A percentile compares a stretch with the other conserved stretches of the same genome.
phyloP scores from a whole-genome alignment of 768 basidiomycete genomes.

The Tricholoma sp. region DNA sequence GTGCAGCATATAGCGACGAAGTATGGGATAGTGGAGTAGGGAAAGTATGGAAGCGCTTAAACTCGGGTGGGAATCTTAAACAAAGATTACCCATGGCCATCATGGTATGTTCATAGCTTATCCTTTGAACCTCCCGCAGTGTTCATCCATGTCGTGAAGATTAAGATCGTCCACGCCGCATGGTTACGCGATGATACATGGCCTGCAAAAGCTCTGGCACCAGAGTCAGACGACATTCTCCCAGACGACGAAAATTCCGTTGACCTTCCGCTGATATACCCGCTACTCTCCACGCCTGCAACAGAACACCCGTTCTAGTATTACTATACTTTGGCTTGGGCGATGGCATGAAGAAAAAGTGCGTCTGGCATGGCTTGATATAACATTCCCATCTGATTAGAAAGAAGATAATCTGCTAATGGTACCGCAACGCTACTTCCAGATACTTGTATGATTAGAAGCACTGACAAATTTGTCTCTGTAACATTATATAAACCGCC shows the following conservation, averaged over 20 bases:
- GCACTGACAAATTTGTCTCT: background rate
- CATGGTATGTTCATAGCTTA: slow-evolving; percentile 43
- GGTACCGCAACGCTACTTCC: background rate
- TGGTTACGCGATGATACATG: slow-evolving; percentile 78
- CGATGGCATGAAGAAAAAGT: background rate
- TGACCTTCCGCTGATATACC: slow-evolving; percentile 9
- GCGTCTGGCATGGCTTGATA: background rate
- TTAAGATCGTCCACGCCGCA: slow-evolving; percentile 67
- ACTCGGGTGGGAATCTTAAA: slow-evolving; percentile 54
- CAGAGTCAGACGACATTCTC: slow-evolving; percentile 54
- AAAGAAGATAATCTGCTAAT: background rate
- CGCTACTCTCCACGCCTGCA: slow-evolving; percentile 5
- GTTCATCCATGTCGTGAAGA: slow-evolving; percentile 34
- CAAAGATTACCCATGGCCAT: slow-evolving; percentile 55
- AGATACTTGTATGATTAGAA: background rate
- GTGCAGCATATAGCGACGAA: slow-evolving; percentile 42
- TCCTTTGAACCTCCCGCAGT: slow-evolving; percentile 3
- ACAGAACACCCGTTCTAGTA: slow-evolving; percentile 17
- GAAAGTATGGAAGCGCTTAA: slow-evolving; percentile 60
- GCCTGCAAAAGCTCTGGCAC: slow-evolving; percentile 59
- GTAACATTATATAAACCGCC: background rate
- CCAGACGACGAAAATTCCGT: slow-evolving; percentile 12
- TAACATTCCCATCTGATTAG: background rate
- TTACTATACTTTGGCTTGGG: slow-evolving; percentile 9
- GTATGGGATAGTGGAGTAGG: slow-evolving; percentile 55